Conservation (phyloP, 2,329 filamentous ascomycete species). For the Pseudodiploospora longispora region DNA sequence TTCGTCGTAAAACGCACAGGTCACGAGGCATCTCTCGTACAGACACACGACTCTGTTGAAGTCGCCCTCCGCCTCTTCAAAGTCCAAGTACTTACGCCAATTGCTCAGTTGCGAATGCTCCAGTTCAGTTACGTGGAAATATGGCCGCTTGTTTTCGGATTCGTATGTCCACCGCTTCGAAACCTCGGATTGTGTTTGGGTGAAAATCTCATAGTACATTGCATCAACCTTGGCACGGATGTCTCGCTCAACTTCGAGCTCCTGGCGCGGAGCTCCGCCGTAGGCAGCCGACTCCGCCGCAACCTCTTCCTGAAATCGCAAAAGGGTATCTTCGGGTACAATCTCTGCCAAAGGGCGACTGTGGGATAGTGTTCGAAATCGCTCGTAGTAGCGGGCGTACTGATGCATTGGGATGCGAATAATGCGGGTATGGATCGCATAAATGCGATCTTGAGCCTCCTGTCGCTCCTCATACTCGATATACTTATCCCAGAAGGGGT, state of each 20-base stretch:
- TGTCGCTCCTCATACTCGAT: slow-evolving; percentile 92
- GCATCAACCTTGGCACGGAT: slow-evolving; percentile 72
- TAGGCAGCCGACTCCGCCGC: slow-evolving; percentile 52
- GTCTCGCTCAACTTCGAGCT: slow-evolving; percentile 76
- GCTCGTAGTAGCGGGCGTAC: slow-evolving; percentile 90
- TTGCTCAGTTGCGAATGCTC: slow-evolving; percentile 78
- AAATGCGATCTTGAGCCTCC: slow-evolving; percentile 76
- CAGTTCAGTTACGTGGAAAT: slow-evolving; percentile 92
- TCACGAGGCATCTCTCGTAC: slow-evolving; percentile 89
- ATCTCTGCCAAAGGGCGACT: slow-evolving; percentile 66
- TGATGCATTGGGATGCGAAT: slow-evolving; percentile 92
- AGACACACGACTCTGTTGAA: slow-evolving; percentile 69
- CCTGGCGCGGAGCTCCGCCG: slow-evolving; percentile 49
- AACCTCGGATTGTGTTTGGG: slow-evolving; percentile 75
- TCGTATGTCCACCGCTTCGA: slow-evolving; percentile 93
- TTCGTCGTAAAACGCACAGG: slow-evolving; percentile 90
- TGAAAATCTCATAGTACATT: slow-evolving; percentile 74
- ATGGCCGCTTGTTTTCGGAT: slow-evolving; percentile 87
- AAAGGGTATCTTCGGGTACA: slow-evolving; percentile 58
- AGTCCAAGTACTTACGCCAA: slow-evolving; percentile 95
- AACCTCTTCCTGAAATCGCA: slow-evolving; percentile 63
- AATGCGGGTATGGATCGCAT: slow-evolving; percentile 72
- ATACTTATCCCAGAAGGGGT: slow-evolving; percentile 99
- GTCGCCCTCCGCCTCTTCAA: slow-evolving; percentile 80
- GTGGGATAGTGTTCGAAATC: slow-evolving; percentile 71